These are phyloP conservation scores for Botrytis medusae DNA, from an alignment of 2,329 filamentous ascomycete species.

Conservation along the genomic window DNA sequence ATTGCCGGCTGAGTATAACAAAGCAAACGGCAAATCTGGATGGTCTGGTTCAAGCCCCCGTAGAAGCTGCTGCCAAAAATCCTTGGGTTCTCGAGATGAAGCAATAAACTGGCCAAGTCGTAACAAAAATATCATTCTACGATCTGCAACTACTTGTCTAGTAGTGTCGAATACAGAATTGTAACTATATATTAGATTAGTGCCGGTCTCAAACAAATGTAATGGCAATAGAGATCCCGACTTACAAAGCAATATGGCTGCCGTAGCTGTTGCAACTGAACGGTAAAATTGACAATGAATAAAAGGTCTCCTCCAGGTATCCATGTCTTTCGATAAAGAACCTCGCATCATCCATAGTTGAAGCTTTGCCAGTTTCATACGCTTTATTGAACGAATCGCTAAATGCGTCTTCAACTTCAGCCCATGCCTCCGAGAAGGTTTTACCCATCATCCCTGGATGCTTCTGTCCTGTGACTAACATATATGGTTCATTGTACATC, in stretches of 20 bases:
- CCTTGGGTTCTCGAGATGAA: conserved; percentile 66
- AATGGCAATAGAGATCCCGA: not conserved
- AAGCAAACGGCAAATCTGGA: conserved; percentile 70
- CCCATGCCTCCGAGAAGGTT: conserved; percentile 44
- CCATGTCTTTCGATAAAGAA: conserved; percentile 41
- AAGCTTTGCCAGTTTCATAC: conserved; percentile 33
- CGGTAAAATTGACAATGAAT: conserved; percentile 32
- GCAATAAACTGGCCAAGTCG: conserved; percentile 74
- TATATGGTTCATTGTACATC: conserved; percentile 73
- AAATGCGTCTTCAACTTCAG: conserved; percentile 41
- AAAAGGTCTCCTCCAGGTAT: conserved; percentile 43
- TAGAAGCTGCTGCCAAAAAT: conserved; percentile 70
- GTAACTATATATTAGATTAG: conserved; percentile 46
- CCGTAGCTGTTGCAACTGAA: conserved; percentile 24
- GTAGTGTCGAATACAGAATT: conserved; percentile 75
- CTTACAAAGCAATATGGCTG: conserved; percentile 31
- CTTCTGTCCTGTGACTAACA: conserved; percentile 70
- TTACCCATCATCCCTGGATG: conserved; percentile 69
- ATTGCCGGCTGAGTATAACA: conserved; percentile 73
- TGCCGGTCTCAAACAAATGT: not conserved
- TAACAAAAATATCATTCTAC: conserved; percentile 73
- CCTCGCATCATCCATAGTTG: conserved; percentile 33
- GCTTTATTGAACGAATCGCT: conserved; percentile 36
- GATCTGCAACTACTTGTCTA: conserved; percentile 68
- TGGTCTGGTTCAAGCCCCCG: conserved; percentile 70